phyloP scores from a whole-genome alignment of 192 early-diverging fungal species.

The Spizellomyces sp. region DNA sequence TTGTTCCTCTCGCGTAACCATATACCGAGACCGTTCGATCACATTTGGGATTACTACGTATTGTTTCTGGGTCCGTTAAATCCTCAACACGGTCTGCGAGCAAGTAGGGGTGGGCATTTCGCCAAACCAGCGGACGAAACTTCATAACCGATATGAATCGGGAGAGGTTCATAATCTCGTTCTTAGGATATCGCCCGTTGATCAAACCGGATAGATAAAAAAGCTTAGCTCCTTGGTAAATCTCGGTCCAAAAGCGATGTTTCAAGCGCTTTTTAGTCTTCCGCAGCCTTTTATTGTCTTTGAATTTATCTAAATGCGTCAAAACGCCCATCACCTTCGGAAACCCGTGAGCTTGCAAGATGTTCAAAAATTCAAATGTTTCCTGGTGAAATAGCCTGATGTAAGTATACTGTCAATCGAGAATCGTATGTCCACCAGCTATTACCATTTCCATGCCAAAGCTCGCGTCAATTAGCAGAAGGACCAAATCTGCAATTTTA shows the following conservation, averaged over 20 bases:
- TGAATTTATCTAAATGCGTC: slow-evolving; percentile 95
- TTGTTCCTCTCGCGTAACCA: slow-evolving; percentile 94
- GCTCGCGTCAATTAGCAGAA: slow-evolving; percentile 94
- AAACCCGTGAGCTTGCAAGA: slow-evolving; percentile 96
- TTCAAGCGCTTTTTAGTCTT: slow-evolving; percentile 92
- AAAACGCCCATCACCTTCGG: slow-evolving; percentile 97
- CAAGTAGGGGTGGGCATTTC: slow-evolving; percentile 97
- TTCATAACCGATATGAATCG: slow-evolving; percentile 99
- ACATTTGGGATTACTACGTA: slow-evolving; percentile 78
- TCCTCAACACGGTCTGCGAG: slow-evolving; percentile 97
- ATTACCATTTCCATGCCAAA: slow-evolving; percentile 97
- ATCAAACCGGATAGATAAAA: slow-evolving; percentile 97
- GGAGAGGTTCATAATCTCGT: slow-evolving; percentile 91
- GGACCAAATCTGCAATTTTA: slow-evolving; percentile 94
- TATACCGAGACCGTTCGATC: slow-evolving; percentile 94
- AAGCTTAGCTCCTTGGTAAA: slow-evolving; percentile 98
- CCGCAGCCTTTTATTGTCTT: slow-evolving; percentile 87
- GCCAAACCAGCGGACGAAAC: slow-evolving; percentile 95
- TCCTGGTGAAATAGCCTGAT: slow-evolving; percentile 52
- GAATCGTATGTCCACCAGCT: neutral
- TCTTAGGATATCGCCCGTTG: slow-evolving; percentile 91
- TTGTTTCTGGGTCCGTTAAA: slow-evolving; percentile 86
- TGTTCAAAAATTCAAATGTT: slow-evolving; percentile 98
- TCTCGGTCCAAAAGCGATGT: slow-evolving; percentile 99
- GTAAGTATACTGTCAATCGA: neutral